These are phyloP conservation scores for Chlamydomonas asymmetrica DNA, from an alignment of 139 green algal genomes.

Conservation along the genomic window DNA sequence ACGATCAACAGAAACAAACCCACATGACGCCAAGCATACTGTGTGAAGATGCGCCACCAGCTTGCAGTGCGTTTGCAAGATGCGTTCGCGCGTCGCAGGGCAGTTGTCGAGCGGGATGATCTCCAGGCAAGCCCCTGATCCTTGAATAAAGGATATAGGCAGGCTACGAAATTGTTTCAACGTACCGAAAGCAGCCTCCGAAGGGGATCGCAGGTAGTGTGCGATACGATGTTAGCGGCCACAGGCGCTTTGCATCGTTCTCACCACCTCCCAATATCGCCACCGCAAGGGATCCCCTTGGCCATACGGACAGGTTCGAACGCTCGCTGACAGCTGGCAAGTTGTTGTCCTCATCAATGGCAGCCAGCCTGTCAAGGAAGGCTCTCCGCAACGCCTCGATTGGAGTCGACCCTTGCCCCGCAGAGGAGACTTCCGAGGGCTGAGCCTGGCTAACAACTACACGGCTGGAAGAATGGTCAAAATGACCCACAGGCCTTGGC, in stretches of 20 bases:
- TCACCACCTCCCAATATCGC: constrained; percentile 24
- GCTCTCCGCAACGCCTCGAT: too few relatives aligned
- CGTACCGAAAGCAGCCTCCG: constrained; percentile 77
- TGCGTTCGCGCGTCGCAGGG: not conserved
- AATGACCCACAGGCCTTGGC: too few relatives aligned
- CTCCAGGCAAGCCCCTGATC: not conserved
- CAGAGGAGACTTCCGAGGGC: too few relatives aligned
- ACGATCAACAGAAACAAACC: too few relatives aligned
- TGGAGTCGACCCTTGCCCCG: too few relatives aligned
- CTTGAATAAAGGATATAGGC: not conserved
- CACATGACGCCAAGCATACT: too few relatives aligned
- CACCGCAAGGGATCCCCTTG: constrained; percentile 8
- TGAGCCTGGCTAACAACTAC: too few relatives aligned
- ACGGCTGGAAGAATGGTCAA: too few relatives aligned
- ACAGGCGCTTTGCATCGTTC: constrained; percentile 53
- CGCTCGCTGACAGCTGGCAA: too few relatives aligned
- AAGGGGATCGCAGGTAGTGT: constrained; percentile 94
- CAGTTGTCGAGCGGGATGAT: not conserved
- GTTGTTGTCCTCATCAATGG: too few relatives aligned
- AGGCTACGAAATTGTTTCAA: not conserved
- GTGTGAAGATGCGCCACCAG: too few relatives aligned
- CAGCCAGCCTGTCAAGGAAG: too few relatives aligned
- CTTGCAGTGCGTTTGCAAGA: not conserved
- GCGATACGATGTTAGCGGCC: constrained; percentile 80
- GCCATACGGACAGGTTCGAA: constrained; percentile 14